Evolutionary conservation across 2,329 filamentous ascomycete genomes (phyloP).

Genomic region (Ceratocystiopsis minuta): DNA sequence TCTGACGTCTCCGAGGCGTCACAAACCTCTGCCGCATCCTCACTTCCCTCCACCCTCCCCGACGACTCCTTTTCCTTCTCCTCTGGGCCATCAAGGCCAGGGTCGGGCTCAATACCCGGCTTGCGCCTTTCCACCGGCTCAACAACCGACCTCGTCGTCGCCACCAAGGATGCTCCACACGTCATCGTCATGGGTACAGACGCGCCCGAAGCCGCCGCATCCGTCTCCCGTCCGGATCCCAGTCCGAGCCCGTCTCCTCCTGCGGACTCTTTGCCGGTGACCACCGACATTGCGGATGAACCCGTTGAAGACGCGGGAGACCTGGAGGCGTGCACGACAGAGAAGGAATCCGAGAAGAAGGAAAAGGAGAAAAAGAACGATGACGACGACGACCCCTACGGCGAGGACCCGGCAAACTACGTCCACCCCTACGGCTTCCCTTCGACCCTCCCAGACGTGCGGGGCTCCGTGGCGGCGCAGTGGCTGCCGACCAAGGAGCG

Average conservation of each 20-base stretch:
- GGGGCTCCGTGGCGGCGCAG: slow-evolving; percentile 41
- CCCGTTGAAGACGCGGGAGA: background rate
- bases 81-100: too few relatives aligned
- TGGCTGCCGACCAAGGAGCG: slow-evolving; percentile 51
- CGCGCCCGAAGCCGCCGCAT: too few relatives aligned
- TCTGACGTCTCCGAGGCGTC: too few relatives aligned
- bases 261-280: background rate
- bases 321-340: background rate
- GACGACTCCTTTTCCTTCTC: too few relatives aligned
- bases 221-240: slow-evolving; percentile 1
- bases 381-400: slow-evolving; percentile 28
- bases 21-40: too few relatives aligned
- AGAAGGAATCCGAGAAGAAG: background rate
- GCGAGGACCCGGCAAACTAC: slow-evolving; percentile 29
- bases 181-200: too few relatives aligned
- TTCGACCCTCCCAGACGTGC: slow-evolving; percentile 14
- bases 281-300: background rate
- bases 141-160: too few relatives aligned
- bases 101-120: too few relatives aligned
- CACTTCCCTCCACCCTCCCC: too few relatives aligned
- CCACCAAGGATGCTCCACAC: too few relatives aligned
- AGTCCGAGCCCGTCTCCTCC: background rate
- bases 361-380: slow-evolving; percentile 1
- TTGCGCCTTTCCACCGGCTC: too few relatives aligned
- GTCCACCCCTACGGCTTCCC: slow-evolving; percentile 16